Evolutionary conservation across 495 filamentous ascomycete genomes (phyloP), one percentile per base, ranked within the genome.

Genomic region (Articulospora tetracladia): DNA sequence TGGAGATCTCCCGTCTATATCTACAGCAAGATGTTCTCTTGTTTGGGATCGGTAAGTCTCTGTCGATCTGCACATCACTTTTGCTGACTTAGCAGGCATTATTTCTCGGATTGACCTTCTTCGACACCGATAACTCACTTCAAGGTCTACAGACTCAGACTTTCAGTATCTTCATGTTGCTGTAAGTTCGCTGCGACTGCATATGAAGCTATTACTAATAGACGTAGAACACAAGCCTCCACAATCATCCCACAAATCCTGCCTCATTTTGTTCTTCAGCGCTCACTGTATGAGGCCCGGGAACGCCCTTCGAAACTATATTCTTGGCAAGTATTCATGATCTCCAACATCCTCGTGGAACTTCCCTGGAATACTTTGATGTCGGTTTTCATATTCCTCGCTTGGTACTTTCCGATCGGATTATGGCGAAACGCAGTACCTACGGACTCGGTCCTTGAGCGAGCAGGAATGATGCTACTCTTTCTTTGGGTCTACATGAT

Each of bases 71-170:
- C 13, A 22, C 79, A 89, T 25, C 86, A 82, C 62, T 68, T 77
- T 8, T 27, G 15, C 32, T 61, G 41, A 61, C 41, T n/a, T 30
- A 30, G 34, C 27, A 61, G 52, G 81, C 81, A 1, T 74, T 96
- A 3, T 94, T 95, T 75, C 90, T 93, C 67, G 91, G 91, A 11
- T 93, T 97, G 72, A 88, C 90, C n/a, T 96, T 97, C 74, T 92
- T 81, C 79, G 78, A 84, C 19, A 80, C 88, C 3, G 73, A 80
- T 22, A 88, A 85, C 69, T 83, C 80, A 22, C 70, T 87, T 2
- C 88, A 93, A 70, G 92, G 91, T 28, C 81, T 96, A 20, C 89
- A 93, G 67, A 93, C 94, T 68, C 87, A 93, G 67, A 86, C 93
- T 75, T 94, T 94, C 69, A 78, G 83, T 65, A 86, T 96, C 65